Conservation (phyloP, 2,329 filamentous ascomycete genomes). For the Coleophoma cylindrospora region DNA sequence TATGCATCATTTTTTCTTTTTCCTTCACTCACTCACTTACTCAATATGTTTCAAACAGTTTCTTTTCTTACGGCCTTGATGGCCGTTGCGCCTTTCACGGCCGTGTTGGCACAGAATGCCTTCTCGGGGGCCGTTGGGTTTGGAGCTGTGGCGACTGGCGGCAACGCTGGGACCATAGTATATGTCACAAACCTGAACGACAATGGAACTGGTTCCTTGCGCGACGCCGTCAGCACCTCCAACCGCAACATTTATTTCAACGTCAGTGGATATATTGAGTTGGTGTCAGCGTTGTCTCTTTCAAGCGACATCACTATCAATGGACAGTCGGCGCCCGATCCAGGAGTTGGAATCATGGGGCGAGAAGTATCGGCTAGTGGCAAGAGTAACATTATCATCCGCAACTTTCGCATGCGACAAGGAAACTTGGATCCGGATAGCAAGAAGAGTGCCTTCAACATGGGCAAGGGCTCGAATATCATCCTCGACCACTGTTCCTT, state of each 20-base stretch:
- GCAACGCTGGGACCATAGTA: constrained; percentile 36
- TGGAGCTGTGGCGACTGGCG: constrained; percentile 38
- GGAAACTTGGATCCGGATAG: constrained; percentile 39
- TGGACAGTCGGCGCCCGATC: constrained; percentile 40
- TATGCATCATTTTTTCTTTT: too few species aligned
- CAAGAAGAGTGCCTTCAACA: constrained; percentile 48
- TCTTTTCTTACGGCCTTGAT: not conserved
- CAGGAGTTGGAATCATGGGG: constrained; percentile 33
- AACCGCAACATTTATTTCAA: constrained; percentile 39
- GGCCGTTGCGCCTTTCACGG: not conserved
- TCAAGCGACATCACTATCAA: constrained; percentile 37
- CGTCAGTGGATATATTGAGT: constrained; percentile 39
- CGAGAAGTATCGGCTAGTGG: constrained; percentile 8
- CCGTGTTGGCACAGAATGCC: constrained; percentile 17
- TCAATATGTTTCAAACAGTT: not conserved
- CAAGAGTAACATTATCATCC: constrained; percentile 39
- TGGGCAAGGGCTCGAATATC: constrained; percentile 46
- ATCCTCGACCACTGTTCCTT: constrained; percentile 52
- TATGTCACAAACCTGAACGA: constrained; percentile 40
- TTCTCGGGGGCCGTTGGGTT: constrained; percentile 43
- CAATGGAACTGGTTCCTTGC: constrained; percentile 37
- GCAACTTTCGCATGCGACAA: constrained; percentile 51
- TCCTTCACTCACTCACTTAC: too few species aligned
- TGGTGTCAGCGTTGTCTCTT: constrained; percentile 35
- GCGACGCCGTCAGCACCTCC: constrained; percentile 38